Base-by-base conservation (phyloP, 352 stramenopile species). In the Globisporangium spinosum region DNA sequence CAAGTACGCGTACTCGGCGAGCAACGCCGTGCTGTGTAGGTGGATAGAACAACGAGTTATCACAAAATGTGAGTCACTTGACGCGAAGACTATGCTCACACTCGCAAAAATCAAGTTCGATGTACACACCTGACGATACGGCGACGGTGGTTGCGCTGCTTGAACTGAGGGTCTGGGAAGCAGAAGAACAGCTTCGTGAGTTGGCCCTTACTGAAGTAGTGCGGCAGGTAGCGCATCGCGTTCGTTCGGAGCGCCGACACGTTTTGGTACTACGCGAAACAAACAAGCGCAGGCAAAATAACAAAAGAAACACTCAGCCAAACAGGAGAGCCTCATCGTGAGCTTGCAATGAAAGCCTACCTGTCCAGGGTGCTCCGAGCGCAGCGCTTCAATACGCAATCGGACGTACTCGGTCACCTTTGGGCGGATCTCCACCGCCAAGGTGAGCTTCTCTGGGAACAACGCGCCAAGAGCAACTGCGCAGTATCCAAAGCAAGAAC, bases 141-240 rank as follows among this genome's bases (percentile, higher is more conserved):
- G 34, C 97, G 87, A 49, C 91, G 89, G 77, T 99, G 95, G 78
- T 99, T 98, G 73, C 98, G 98, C 65, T 89, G 83, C 79, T 99
- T 99, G 75, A 99, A 99, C 77, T 99, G 97, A 35, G 98, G 98
- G 79, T 99, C 98, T 55, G 98, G 97, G 80, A 99, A 99, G 77
- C 97, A 99, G 80, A 99, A 99, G 78, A 99, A 99, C 53, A 99
- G 89, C 78, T 99, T 99, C 20, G 87, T 77, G 17, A 99, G 80
- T 68, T 95, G 87, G 3, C 85, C 85, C 68, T 95, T 95, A 54
- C 68, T 71, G 68, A 95, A 93, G 75, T 93, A 95, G 67, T 95
- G 85, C 53, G 87, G 85, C 58, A 95, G 59, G 74, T 95, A 95
- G 34, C 85, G 96, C 97, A 99, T 99, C 7, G 96, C 94, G 75